phyloP scores from a whole-genome alignment of 768 basidiomycete genomes.

The Phaeotremella skinneri region DNA sequence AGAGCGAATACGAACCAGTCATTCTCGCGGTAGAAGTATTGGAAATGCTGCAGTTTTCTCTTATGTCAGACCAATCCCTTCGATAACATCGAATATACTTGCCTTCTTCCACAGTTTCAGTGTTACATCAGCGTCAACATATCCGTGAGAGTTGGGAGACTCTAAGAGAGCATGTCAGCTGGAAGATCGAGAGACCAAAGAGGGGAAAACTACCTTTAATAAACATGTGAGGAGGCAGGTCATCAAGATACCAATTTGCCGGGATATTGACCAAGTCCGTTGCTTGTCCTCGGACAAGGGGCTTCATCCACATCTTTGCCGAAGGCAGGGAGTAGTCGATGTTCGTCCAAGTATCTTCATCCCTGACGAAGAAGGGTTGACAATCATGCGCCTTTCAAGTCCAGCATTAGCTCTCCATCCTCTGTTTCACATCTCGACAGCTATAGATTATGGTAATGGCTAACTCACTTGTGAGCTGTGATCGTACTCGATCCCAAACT shows the following conservation, averaged over 20 bases:
- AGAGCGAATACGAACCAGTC: slow-evolving; percentile 60
- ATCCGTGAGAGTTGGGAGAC: slow-evolving; percentile 68
- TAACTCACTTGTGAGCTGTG: neutral
- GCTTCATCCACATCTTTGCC: slow-evolving; percentile 74
- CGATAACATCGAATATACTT: too few relatives aligned
- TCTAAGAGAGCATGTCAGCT: too few relatives aligned
- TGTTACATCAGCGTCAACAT: slow-evolving; percentile 67
- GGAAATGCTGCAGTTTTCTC: too few relatives aligned
- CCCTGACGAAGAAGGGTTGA: slow-evolving; percentile 67
- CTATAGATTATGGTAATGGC: neutral
- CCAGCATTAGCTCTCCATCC: neutral
- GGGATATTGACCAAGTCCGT: slow-evolving; percentile 67
- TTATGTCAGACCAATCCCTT: too few relatives aligned
- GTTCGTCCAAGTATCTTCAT: slow-evolving; percentile 69
- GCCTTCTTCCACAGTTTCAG: slow-evolving; percentile 77
- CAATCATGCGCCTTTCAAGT: slow-evolving; percentile 54
- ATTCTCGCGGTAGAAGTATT: slow-evolving; percentile 60
- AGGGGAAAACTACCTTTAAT: too few relatives aligned
- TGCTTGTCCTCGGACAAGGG: slow-evolving; percentile 62
- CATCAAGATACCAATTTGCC: slow-evolving; percentile 71
- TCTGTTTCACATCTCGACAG: neutral
- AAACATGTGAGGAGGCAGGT: slow-evolving; percentile 69
- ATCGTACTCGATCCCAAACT: slow-evolving; percentile 75
- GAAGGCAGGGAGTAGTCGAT: slow-evolving; percentile 64
- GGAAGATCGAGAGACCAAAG: too few relatives aligned